Base-by-base conservation (phyloP, 805 yeast genomes). In the Cyberlindnera samutprakarnensis region DNA sequence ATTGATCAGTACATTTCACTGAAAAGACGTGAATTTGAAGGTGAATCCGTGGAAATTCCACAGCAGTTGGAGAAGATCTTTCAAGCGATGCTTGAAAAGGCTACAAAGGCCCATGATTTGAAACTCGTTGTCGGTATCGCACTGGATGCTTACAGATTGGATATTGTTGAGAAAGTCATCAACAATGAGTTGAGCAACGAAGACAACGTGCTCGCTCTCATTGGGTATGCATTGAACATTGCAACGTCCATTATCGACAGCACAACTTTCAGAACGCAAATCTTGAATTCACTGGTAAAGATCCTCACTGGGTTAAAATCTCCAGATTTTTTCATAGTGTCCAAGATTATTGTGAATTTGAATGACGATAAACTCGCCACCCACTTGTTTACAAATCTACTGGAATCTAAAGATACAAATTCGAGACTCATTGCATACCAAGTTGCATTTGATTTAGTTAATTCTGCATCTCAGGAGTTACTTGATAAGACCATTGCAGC, bases 381-480 rank as follows among this genome's bases (percentile, higher is more conserved):
- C 23, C 65, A 69, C 34, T 62, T 87, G 28, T 84, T 90, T 56
- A 69, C 70, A 44, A 70, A 70, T 37, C 65, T 84, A 39, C 50
- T 85, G 25, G 46, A 51, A 4, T 41, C 53, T 3, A 56, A 51
- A 10, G 57, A 64, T n/a, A 58, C 67, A 30, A 57, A 56, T 21
- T 54, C 64, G 14, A 71, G 67, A 29, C 65, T 75, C 41, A 66
- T 82, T 38, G 94, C 94, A 3, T 84, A 75, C 57, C 98, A 92
- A 64, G 84, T 90, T 33, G 96, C 96, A 1, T 92, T 92, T 56
- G 98, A 92, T 56, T 70, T 92, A 38, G 96, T 88, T 6, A 78
- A 77, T 33, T 78, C 94, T 12, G 96, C 96, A 0, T 74, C 95
- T 7, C 97, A 90, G 62, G 94, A 85, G 52, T 68, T 92, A 43